Conservation (phyloP, 2,329 filamentous ascomycete species). For the Ascochyta lentis region DNA sequence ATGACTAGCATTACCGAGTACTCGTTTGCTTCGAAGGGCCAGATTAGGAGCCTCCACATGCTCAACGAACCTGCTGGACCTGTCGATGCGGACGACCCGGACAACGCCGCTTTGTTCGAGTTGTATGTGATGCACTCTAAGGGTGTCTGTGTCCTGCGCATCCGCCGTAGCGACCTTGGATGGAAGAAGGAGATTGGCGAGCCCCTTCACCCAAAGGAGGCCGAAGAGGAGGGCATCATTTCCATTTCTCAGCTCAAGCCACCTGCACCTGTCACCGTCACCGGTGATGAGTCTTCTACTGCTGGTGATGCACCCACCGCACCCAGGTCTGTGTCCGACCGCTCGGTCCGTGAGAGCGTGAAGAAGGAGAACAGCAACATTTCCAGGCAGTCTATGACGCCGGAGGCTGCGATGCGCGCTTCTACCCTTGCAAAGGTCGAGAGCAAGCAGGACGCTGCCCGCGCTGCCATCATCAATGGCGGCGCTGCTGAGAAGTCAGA, state of each 20-base stretch:
- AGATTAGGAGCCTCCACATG: constrained; percentile 89
- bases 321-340: constrained; percentile 45
- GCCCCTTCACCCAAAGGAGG: constrained; percentile 79
- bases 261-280: constrained; percentile 31
- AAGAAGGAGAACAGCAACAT: constrained; percentile 45
- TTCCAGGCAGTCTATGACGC: constrained; percentile 44
- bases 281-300: constrained; percentile 47
- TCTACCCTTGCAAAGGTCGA: constrained; percentile 52
- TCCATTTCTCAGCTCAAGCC: constrained; percentile 71
- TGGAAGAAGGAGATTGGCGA: constrained; percentile 86
- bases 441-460: constrained; percentile 51
- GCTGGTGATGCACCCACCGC: constrained; percentile 42
- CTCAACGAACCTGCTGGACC: constrained; percentile 71
- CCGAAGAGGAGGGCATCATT: constrained; percentile 75
- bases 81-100: constrained; percentile 62
- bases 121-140: constrained; percentile 97
- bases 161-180: constrained; percentile 88
- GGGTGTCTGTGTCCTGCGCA: constrained; percentile 86
- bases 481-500: constrained; percentile 50
- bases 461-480: constrained; percentile 50
- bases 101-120: constrained; percentile 84
- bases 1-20: constrained; percentile 97
- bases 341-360: constrained; percentile 45
- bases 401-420: constrained; percentile 49
- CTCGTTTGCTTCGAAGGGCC: constrained; percentile 84